A percentile compares a stretch with the other conserved stretches of the same genome.
phyloP scores from a whole-genome alignment of 805 yeast genomes.

The Lachancea waltii region DNA sequence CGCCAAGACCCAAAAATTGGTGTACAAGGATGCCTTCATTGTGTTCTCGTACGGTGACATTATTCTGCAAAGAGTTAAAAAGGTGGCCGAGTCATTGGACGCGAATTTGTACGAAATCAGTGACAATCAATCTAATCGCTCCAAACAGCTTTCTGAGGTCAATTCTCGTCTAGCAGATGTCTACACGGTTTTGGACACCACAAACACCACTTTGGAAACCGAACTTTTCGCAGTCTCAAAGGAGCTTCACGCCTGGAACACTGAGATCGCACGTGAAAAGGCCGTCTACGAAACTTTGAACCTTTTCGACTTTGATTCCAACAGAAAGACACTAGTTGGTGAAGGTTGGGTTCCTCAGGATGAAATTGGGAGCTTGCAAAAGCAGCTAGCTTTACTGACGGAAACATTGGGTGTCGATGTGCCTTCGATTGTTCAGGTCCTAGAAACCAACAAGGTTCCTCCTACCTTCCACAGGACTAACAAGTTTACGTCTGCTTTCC shows the following conservation, averaged over 20 bases:
- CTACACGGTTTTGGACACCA: constrained; percentile 41
- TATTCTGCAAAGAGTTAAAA: constrained; percentile 51
- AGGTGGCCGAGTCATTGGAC: constrained; percentile 64
- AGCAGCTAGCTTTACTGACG: constrained; percentile 38
- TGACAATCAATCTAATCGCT: constrained; percentile 34
- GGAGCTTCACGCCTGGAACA: constrained; percentile 58
- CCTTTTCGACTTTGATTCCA: constrained; percentile 60
- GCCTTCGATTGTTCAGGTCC: constrained; percentile 48
- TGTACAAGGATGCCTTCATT: constrained; percentile 55
- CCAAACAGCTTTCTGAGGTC: constrained; percentile 34
- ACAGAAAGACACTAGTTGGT: constrained; percentile 58
- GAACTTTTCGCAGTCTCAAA: constrained; percentile 59
- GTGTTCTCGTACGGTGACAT: constrained; percentile 66
- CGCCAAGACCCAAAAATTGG: constrained; percentile 41
- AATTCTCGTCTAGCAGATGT: constrained; percentile 42
- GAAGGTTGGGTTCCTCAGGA: constrained; percentile 70
- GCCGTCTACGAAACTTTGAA: constrained; percentile 54
- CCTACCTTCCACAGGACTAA: constrained; percentile 67
- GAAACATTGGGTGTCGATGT: constrained; percentile 26
- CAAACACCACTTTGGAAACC: constrained; percentile 50
- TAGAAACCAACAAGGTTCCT: constrained; percentile 60
- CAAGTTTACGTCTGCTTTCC: constrained; percentile 64
- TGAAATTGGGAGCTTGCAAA: constrained; percentile 43
- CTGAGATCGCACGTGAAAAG: constrained; percentile 46
- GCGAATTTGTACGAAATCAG: constrained; percentile 56